These are phyloP conservation scores for Marasmius sp. DNA, from an alignment of 1,284 basidiomycete species.

Conservation along the genomic window DNA sequence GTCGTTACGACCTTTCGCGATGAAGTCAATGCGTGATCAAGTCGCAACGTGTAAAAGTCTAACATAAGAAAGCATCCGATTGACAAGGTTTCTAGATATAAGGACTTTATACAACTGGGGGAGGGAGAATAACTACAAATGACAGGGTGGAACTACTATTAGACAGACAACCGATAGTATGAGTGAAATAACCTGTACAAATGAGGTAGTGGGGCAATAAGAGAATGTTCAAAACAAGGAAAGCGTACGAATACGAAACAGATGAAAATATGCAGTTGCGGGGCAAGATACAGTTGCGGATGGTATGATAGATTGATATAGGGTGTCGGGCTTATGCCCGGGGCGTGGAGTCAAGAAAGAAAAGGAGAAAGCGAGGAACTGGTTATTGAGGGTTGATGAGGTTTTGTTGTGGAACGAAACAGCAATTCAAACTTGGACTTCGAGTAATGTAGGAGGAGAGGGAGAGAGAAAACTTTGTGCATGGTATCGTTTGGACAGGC, in stretches of 20 bases:
- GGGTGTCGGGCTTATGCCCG: not conserved
- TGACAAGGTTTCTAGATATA: conserved; percentile 30
- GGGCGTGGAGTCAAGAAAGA: conserved; percentile 19
- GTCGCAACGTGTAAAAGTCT: not conserved
- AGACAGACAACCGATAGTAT: conserved; percentile 51
- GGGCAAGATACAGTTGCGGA: conserved; percentile 70
- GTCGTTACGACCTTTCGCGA: no score
- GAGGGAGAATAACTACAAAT: conserved; percentile 62
- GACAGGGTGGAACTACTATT: conserved; percentile 55
- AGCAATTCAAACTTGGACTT: conserved; percentile 33
- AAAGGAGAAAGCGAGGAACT: conserved; percentile 19
- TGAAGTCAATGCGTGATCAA: no score
- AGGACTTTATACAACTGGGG: conserved; percentile 48
- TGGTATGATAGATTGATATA: conserved; percentile 40
- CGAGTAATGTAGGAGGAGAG: conserved; percentile 28
- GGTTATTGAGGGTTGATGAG: not conserved
- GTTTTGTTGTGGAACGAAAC: conserved; percentile 12
- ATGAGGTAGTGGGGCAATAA: conserved; percentile 46
- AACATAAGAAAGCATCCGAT: conserved; percentile 15
- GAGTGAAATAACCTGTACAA: conserved; percentile 58
- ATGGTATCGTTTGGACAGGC: conserved; percentile 23
- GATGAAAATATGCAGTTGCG: conserved; percentile 47
- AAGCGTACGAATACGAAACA: conserved; percentile 38
- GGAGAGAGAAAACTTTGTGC: conserved; percentile 2
- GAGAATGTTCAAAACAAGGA: conserved; percentile 44